Evolutionary conservation across 2,329 filamentous ascomycete species (phyloP).

Genomic region (Hymenoscyphus linearis): DNA sequence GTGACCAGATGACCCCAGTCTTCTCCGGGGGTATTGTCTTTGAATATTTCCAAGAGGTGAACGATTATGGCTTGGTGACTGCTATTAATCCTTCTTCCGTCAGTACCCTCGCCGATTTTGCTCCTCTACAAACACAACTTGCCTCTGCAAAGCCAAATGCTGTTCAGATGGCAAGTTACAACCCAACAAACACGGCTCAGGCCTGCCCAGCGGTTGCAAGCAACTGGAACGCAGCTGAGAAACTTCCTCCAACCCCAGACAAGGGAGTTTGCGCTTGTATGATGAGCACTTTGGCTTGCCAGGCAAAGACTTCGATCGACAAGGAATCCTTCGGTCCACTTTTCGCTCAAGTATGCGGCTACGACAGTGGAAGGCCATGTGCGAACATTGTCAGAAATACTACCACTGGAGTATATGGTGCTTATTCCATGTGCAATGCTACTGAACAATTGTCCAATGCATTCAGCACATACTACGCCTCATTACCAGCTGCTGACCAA

Average conservation of each 20-base stretch:
- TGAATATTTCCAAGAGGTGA: conserved; percentile 90
- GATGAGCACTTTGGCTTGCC: conserved; percentile 65
- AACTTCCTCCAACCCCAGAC: conserved; percentile 81
- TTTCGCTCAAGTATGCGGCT: conserved; percentile 50
- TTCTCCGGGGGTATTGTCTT: conserved; percentile 97
- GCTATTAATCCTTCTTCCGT: conserved; percentile 45
- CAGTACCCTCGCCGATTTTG: conserved; percentile 61
- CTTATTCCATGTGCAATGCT: conserved; percentile 69
- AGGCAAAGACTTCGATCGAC: conserved; percentile 51
- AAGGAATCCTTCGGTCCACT: conserved; percentile 56
- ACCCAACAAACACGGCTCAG: conserved; percentile 34
- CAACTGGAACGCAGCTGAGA: conserved; percentile 41
- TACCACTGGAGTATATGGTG: conserved; percentile 62
- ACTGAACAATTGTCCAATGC: conserved; percentile 67
- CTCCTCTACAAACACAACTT: conserved; percentile 50
- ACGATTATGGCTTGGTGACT: conserved; percentile 61
- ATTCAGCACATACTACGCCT: conserved; percentile 56
- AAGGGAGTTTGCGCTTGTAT: conserved; percentile 77
- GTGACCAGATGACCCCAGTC: conserved; percentile 71
- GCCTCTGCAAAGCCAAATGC: conserved; percentile 49
- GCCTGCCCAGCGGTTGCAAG: conserved; percentile 24
- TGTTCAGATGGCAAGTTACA: conserved; percentile 60
- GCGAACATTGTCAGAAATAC: conserved; percentile 42
- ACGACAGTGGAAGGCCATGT: conserved; percentile 36
- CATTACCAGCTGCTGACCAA: conserved; percentile 33